Evolutionary conservation across 306 rosid species (phyloP).

Genomic region (Alnus rubra): DNA sequence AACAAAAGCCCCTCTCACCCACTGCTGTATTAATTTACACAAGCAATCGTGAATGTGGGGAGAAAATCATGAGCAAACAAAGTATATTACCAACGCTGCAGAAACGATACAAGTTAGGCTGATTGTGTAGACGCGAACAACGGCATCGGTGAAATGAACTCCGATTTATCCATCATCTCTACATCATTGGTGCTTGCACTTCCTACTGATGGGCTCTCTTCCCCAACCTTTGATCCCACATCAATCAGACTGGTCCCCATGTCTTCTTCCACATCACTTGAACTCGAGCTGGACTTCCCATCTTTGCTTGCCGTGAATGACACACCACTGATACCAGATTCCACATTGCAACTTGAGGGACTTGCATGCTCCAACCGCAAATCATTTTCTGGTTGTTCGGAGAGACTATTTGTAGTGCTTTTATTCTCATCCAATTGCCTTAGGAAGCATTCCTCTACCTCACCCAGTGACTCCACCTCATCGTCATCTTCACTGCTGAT

Average conservation of each 20-base stretch:
- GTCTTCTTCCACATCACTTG: constrained; percentile 42
- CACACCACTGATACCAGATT: constrained; percentile 22
- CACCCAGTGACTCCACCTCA: constrained; percentile 50
- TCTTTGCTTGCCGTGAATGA: constrained; percentile 48
- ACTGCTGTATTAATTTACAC: constrained; percentile 45
- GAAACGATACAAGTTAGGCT: constrained; percentile 14
- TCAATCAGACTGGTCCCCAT: constrained; percentile 31
- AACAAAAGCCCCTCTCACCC: constrained; percentile 29
- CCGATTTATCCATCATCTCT: constrained; percentile 50
- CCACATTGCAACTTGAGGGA: constrained; percentile 50
- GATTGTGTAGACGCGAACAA: constrained; percentile 41
- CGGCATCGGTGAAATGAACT: constrained; percentile 26
- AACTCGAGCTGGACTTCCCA: constrained; percentile 43
- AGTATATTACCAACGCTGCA: constrained; percentile 18
- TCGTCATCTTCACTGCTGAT: constrained; percentile 56
- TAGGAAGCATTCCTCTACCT: constrained; percentile 67
- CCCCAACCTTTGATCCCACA: constrained; percentile 35
- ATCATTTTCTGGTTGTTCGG: constrained; percentile 37
- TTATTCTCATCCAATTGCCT: constrained; percentile 50
- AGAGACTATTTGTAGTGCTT: constrained; percentile 25
- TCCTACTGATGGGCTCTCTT: constrained; percentile 39
- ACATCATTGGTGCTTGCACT: constrained; percentile 36
- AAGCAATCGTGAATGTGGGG: constrained; percentile 43
- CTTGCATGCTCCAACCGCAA: constrained; percentile 31
- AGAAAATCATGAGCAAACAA: constrained; percentile 36